Conservation (phyloP, 192 early-diverging fungal species). For the Dispira parvispora region DNA sequence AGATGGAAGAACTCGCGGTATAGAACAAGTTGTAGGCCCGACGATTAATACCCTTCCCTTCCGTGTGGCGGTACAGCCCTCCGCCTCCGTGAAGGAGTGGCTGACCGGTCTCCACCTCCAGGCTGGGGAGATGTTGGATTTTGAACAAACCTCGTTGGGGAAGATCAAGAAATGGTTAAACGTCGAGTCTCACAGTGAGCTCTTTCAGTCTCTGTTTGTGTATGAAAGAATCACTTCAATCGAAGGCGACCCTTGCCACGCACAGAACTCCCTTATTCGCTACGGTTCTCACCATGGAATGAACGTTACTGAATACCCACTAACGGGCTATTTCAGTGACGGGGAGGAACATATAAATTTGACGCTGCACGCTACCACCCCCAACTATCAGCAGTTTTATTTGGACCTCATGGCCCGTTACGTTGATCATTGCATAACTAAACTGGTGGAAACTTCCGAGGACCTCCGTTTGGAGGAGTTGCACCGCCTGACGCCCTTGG, state of each 20-base stretch:
- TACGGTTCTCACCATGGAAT: neutral
- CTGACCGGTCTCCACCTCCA: neutral
- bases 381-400: neutral
- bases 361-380: neutral
- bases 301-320: slow-evolving; percentile 6
- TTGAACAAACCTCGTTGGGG: neutral
- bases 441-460: neutral
- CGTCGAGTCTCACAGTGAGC: neutral
- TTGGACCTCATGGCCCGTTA: neutral
- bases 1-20: neutral
- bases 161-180: neutral
- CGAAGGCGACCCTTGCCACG: too few relatives aligned
- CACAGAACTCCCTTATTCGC: too few relatives aligned
- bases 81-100: neutral
- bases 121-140: neutral
- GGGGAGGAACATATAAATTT: neutral
- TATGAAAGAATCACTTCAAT: neutral
- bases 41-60: slow-evolving; percentile 5
- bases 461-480: too few relatives aligned
- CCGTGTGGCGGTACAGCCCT: neutral
- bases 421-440: neutral
- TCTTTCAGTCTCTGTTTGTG: neutral
- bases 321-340: neutral
- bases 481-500: neutral
- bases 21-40: neutral